Conservation (phyloP, 257 asterid species). For the Handroanthus guayacan region DNA sequence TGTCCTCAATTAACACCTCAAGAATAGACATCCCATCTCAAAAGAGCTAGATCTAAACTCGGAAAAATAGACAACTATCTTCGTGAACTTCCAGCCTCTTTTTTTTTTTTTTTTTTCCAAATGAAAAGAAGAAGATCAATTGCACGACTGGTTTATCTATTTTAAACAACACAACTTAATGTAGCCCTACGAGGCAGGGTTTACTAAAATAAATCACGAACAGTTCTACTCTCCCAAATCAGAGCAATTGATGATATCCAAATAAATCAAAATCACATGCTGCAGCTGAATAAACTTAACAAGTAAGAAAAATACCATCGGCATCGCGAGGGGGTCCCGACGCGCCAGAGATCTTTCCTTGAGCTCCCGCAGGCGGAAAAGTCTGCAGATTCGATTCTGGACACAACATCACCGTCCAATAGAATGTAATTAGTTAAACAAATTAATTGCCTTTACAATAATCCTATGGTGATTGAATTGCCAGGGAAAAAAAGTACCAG, state of each 20-base stretch:
- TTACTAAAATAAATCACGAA: not conserved
- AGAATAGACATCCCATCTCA: conserved; percentile 18
- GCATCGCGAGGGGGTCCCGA: conserved; percentile 97
- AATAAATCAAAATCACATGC: conserved; percentile 14
- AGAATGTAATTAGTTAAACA: conserved; percentile 3
- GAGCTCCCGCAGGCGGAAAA: conserved; percentile 84
- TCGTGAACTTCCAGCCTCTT: not conserved
- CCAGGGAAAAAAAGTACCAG: conserved; percentile 50
- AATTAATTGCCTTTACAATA: not conserved
- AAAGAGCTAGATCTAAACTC: conserved; percentile 18
- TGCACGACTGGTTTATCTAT: not conserved
- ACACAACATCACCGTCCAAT: conserved; percentile 34
- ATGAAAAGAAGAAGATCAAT: not conserved
- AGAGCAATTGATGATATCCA: not conserved
- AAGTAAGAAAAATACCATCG: conserved; percentile 63
- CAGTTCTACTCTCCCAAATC: conserved; percentile 23
- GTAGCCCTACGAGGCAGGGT: not conserved
- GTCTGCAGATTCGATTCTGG: conserved; percentile 95
- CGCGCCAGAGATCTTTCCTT: conserved; percentile 85
- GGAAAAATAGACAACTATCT: conserved; percentile 9
- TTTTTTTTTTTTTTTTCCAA: not conserved
- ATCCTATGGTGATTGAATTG: conserved; percentile 6
- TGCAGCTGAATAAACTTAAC: not conserved
- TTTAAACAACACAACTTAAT: not conserved
- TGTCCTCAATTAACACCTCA: not conserved